phyloP scores from a whole-genome alignment of 192 early-diverging fungal genomes.

The Lobulomyces angularis region DNA sequence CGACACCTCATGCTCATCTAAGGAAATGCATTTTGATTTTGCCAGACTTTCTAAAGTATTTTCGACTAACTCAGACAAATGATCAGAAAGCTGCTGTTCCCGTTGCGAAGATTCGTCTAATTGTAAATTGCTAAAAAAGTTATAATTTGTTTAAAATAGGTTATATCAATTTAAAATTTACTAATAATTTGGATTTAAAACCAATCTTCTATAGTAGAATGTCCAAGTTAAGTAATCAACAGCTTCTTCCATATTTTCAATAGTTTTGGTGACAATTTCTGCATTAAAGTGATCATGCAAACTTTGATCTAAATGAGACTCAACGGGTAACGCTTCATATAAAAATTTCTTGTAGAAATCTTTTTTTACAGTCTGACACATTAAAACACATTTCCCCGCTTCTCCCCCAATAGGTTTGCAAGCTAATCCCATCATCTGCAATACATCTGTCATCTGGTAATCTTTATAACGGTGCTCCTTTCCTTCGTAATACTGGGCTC shows the following conservation, averaged over 20 bases:
- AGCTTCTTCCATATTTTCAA: constrained; percentile 95
- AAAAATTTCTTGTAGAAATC: constrained; percentile 98
- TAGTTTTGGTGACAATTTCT: constrained; percentile 87
- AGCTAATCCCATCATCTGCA: constrained; percentile 98
- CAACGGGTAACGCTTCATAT: constrained; percentile 89
- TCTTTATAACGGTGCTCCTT: constrained; percentile 93
- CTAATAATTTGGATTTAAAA: constrained; percentile 89
- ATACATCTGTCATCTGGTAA: constrained; percentile 85
- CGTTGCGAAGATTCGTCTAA: too few relatives aligned
- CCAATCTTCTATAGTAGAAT: constrained; percentile 89
- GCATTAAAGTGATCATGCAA: constrained; percentile 97
- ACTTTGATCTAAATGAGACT: constrained; percentile 85
- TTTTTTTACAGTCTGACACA: constrained; percentile 90
- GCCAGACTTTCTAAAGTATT: constrained; percentile 72
- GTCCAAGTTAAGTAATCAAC: constrained; percentile 99
- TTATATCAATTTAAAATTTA: constrained; percentile 78
- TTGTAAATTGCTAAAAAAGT: too few relatives aligned
- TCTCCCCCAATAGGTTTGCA: constrained; percentile 45
- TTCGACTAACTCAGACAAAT: constrained; percentile 92
- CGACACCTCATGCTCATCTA: constrained; percentile 50
- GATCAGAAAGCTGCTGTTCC: constrained; percentile 81
- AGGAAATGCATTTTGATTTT: constrained; percentile 67
- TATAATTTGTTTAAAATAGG: too few relatives aligned
- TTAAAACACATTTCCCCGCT: constrained; percentile 67
- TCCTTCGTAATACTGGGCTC: constrained; percentile 87